These are phyloP conservation scores for Mallotus repandus DNA, from an alignment of 441 rosid genomes.

Conservation along the genomic window DNA sequence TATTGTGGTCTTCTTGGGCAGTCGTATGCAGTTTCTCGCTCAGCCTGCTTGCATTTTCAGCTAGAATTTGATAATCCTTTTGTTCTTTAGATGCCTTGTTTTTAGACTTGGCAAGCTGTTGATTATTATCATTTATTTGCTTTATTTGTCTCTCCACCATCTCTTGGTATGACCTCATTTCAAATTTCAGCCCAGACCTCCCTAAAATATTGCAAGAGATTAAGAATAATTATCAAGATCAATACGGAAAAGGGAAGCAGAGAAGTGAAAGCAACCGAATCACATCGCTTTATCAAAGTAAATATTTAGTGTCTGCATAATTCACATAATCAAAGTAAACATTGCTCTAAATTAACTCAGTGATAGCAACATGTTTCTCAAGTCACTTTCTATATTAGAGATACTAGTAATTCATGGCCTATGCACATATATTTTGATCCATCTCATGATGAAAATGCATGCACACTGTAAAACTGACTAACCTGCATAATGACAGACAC, in stretches of 20 bases:
- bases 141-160: conserved; percentile 55
- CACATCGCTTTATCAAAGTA: too few relatives aligned
- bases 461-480: not conserved
- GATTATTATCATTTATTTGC: conserved; percentile 59
- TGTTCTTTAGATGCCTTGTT: conserved; percentile 33
- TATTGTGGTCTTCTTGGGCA: conserved; percentile 43
- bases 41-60: conserved; percentile 42
- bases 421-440: too few relatives aligned
- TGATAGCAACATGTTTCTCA: not conserved
- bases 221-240: not conserved
- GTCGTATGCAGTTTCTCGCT: conserved; percentile 49
- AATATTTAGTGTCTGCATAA: not conserved
- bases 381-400: too few relatives aligned
- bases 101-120: conserved; percentile 49
- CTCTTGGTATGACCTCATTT: conserved; percentile 58
- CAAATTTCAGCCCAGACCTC: conserved; percentile 21
- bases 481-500: not conserved
- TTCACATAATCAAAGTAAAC: not conserved
- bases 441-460: too few relatives aligned
- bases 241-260: not conserved
- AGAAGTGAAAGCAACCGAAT: not conserved
- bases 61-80: conserved; percentile 39
- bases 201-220: conserved; percentile 14
- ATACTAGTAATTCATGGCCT: not conserved
- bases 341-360: not conserved